These are phyloP conservation scores for Madurella mycetomatis DNA, from an alignment of 2,329 filamentous ascomycete species.

Conservation along the genomic window DNA sequence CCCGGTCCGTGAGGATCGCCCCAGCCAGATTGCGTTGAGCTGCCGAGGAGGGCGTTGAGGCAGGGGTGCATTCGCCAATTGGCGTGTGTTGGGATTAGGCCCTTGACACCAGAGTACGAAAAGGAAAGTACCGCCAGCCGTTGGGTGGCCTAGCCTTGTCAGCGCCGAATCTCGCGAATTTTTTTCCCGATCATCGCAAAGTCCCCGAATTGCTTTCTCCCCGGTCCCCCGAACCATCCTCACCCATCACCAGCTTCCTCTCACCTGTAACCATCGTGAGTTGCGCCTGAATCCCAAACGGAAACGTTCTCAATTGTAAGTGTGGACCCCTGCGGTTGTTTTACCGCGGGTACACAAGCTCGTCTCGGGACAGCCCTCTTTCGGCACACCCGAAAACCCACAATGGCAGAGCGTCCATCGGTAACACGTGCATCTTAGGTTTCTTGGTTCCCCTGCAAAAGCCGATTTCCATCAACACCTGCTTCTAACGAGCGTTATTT, in stretches of 20 bases:
- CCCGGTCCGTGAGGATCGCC: slow-evolving; percentile 13
- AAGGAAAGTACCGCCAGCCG: slow-evolving; percentile 8
- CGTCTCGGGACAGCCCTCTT: slow-evolving; percentile 8
- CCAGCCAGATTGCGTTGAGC: slow-evolving; percentile 23
- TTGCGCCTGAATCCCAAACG: slow-evolving; percentile 3
- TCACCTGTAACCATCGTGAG: not conserved
- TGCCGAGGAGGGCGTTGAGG: slow-evolving; percentile 23
- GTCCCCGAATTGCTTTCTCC: not conserved
- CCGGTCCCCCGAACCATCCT: not conserved
- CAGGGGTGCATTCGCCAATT: slow-evolving; percentile 16
- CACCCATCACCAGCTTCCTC: slow-evolving; percentile 7
- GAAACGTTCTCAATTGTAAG: slow-evolving; percentile 15
- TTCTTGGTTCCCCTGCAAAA: too few species aligned
- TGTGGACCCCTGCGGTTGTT: slow-evolving; percentile 13
- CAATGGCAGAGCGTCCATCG: slow-evolving; percentile 13
- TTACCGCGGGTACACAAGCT: slow-evolving; percentile 20
- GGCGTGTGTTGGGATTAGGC: slow-evolving; percentile 18
- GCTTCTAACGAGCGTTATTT: not conserved
- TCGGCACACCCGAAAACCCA: slow-evolving; percentile 11
- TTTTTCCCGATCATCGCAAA: not conserved
- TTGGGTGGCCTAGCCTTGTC: slow-evolving; percentile 1
- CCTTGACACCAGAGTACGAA: slow-evolving; percentile 5
- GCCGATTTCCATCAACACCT: slow-evolving; percentile 2
- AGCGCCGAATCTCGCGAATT: slow-evolving; percentile 7
- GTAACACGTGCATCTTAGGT: slow-evolving; percentile 23